Evolutionary conservation across 2,329 filamentous ascomycete species (phyloP), one percentile per base, ranked within the genome.

Genomic region (Penicillium sp.): DNA sequence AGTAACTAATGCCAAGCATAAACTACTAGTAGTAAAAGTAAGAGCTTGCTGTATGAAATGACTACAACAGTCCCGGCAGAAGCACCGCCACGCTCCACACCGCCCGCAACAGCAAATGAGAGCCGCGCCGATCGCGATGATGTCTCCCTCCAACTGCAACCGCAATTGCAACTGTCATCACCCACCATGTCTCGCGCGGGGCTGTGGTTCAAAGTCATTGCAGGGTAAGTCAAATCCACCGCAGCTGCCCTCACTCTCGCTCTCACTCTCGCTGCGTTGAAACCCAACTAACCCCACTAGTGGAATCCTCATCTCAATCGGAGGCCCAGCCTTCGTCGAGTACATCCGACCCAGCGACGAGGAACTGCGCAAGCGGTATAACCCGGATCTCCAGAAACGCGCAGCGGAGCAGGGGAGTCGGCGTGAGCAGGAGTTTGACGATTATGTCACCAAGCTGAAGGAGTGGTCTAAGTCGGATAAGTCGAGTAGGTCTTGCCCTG

Each of bases 401-500:
- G 91, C 89, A 56, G 77, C 96, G n/a, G 91, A 92, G 72, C 84
- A 86, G 52, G 84, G 91, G 15, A 80, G 87, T 51, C 84, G 88
- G 69, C 83, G 84, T 54, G 85, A 94, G 67, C 82, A 92, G 72
- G 91, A 97, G 52, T 96, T 96, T 64, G 89, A 97, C 68, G 83
- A 91, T 49, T 97, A 96, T 67, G 89, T 97, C 23, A 82, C 68
- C 42, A 85, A 87, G 63, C 74, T 99, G 68, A 97, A 96, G 80
- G 84, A 93, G 64, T 90, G 92, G 71, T 89, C 90, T 21, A 95
- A 92, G 77, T 94, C 88, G 12, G 88, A 96, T 68, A 96, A 93
- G 76, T 90, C 90, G 36, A 96, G 91, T 96, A 80, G 55, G 69
- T 24, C 26, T 68, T 23, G 12, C 3, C 9, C 17, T 13, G 7